Evolutionary conservation across 805 yeast species (phyloP), one percentile per base, ranked within the genome.

Genomic region (Pichia nakasei): DNA sequence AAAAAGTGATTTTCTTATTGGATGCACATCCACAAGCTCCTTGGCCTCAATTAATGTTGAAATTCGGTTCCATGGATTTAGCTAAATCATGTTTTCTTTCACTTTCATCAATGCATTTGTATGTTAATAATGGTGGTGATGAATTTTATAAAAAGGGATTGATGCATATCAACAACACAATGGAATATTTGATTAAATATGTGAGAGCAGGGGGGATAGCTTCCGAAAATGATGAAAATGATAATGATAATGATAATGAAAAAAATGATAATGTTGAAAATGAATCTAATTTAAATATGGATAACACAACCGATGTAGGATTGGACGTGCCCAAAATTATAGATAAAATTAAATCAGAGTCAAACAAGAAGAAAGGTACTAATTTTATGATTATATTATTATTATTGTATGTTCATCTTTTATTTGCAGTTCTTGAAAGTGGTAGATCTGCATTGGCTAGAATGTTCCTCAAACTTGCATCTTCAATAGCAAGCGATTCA

Each of bases 1-100:
- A 73, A 49, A 70, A 73, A 46, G 60, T 76, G 32, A 56, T 76
- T 6, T 79, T 77, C 1, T 52, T 76, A 35, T 56, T 76, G 29
- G 82, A 76, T 58, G 78, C 79, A 0, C 80, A 76, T 52, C 82
- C 81, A 0, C 71, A 72, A 35, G 65, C 78, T 1, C 81, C 81
- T 3, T 75, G 80, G 80, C 82, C 82, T 0, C 76, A 75, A 46
- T 55, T 76, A 45, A 78, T 79, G 36, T 60, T 76, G 47, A 68
- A 70, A 41, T 76, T 76, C 52, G 76, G 81, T 50, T 78, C 76
- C 51, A 68, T 73, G 49, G 77, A 75, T 49, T 68, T 76, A 38
- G 80, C 81, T 1, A 64, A 77, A 43, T 71, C 78, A 48, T 76
- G 82, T 48, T 76, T 76, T 50, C 67, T 76, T 19, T 74, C 80